Conservation (phyloP, 768 basidiomycete genomes). For the Boletus rex-veris region DNA sequence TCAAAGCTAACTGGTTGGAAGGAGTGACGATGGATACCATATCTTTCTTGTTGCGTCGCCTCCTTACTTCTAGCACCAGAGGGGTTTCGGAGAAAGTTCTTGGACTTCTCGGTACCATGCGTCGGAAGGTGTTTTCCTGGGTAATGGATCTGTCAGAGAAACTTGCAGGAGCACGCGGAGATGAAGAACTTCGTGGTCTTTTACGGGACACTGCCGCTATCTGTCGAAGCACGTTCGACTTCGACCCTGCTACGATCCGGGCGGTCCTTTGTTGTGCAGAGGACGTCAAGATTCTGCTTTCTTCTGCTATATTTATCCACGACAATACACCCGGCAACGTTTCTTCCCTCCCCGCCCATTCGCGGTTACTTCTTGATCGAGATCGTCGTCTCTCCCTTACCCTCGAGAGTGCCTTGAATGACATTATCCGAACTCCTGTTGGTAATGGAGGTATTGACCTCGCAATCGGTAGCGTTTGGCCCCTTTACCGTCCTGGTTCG, state of each 20-base stretch:
- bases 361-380: conserved; percentile 23
- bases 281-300: conserved; percentile 30
- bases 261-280: conserved; percentile 19
- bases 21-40: conserved; percentile 30
- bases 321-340: conserved; percentile 24
- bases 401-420: conserved; percentile 22
- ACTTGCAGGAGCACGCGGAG: conserved; percentile 5
- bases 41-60: conserved; percentile 32
- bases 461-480: conserved; percentile 28
- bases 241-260: not conserved
- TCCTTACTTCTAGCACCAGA: conserved; percentile 28
- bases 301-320: conserved; percentile 32
- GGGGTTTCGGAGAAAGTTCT: conserved; percentile 18
- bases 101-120: conserved; percentile 28
- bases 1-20: conserved; percentile 42
- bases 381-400: conserved; percentile 30
- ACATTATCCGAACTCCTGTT: not conserved
- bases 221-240: conserved; percentile 32
- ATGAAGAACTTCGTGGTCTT: conserved; percentile 1
- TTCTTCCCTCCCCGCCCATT: conserved; percentile 1
- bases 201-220: conserved; percentile 20
- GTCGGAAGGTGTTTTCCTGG: conserved; percentile 36
- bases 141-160: conserved; percentile 29
- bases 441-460: conserved; percentile 11
- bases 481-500: conserved; percentile 23